Evolutionary conservation across 345 rosid species (phyloP).

Genomic region (Gossypium longicalyx): DNA sequence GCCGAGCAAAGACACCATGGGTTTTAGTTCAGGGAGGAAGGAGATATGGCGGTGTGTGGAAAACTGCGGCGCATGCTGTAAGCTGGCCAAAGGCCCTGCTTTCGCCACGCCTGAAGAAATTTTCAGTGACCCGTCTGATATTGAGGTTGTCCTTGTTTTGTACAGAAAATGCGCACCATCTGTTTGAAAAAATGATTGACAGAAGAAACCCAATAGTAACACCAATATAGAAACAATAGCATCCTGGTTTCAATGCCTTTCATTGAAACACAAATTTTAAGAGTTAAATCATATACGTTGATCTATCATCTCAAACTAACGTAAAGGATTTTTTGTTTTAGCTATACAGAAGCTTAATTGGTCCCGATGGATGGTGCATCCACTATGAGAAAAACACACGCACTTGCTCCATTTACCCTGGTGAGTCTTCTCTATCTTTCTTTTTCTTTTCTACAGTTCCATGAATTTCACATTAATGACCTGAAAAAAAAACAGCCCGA

Average conservation of each 20-base stretch:
- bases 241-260: not conserved
- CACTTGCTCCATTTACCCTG: constrained; percentile 76
- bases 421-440: constrained; percentile 20
- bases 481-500: too few species aligned
- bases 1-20: constrained; percentile 20
- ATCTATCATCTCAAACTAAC: not conserved
- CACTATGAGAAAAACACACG: constrained; percentile 73
- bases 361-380: constrained; percentile 83
- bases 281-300: not conserved
- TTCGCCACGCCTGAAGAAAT: constrained; percentile 77
- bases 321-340: constrained; percentile 13
- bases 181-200: constrained; percentile 40
- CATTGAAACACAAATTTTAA: not conserved
- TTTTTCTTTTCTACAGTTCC: too few species aligned
- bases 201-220: not conserved
- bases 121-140: constrained; percentile 49
- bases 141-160: constrained; percentile 38
- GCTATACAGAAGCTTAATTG: constrained; percentile 62
- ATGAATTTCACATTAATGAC: too few species aligned
- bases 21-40: constrained; percentile 38
- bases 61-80: constrained; percentile 87
- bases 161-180: constrained; percentile 15
- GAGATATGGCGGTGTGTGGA: constrained; percentile 72
- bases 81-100: constrained; percentile 71
- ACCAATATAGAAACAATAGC: not conserved